Evolutionary conservation across 495 filamentous ascomycete genomes (phyloP).

Genomic region (Penicillium canescens): DNA sequence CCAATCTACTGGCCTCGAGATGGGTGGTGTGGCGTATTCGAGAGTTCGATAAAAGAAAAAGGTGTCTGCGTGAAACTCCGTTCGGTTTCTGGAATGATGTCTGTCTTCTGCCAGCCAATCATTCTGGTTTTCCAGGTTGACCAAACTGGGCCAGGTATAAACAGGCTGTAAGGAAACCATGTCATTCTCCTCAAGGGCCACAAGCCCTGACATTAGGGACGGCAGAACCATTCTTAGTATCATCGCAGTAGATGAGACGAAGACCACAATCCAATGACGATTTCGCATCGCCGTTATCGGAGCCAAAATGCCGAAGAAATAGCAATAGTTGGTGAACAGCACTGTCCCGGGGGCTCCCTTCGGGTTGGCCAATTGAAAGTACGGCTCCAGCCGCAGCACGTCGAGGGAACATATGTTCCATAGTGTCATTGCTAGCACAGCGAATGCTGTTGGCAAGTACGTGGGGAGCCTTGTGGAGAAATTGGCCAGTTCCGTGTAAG

Average conservation of each 20-base stretch:
- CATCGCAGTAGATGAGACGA: conserved; percentile 18
- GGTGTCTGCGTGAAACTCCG: neutral
- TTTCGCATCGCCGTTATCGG: conserved; percentile 21
- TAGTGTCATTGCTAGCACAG: conserved; percentile 15
- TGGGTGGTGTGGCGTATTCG: conserved; percentile 15
- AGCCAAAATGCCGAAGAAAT: conserved; percentile 16
- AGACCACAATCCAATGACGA: conserved; percentile 24
- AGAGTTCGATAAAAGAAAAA: conserved; percentile 9
- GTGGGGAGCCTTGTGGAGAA: too few species aligned
- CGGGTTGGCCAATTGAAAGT: conserved; percentile 25
- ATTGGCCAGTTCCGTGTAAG: too few species aligned
- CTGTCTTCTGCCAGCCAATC: conserved; percentile 10
- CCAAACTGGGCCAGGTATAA: conserved; percentile 23
- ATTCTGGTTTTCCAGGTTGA: conserved; percentile 17
- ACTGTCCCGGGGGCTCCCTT: conserved; percentile 16
- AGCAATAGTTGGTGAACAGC: conserved; percentile 30
- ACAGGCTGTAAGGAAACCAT: conserved; percentile 7
- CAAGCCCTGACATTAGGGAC: conserved; percentile 20
- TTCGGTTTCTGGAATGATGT: neutral
- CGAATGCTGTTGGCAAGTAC: conserved; percentile 22
- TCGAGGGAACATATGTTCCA: conserved; percentile 24
- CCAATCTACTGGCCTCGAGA: conserved; percentile 9
- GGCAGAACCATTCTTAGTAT: conserved; percentile 18
- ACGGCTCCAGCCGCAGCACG: conserved; percentile 28
- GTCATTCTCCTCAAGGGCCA: conserved; percentile 3